Conservation (phyloP, 768 basidiomycete genomes). For the Tricholoma hemisulphureum region DNA sequence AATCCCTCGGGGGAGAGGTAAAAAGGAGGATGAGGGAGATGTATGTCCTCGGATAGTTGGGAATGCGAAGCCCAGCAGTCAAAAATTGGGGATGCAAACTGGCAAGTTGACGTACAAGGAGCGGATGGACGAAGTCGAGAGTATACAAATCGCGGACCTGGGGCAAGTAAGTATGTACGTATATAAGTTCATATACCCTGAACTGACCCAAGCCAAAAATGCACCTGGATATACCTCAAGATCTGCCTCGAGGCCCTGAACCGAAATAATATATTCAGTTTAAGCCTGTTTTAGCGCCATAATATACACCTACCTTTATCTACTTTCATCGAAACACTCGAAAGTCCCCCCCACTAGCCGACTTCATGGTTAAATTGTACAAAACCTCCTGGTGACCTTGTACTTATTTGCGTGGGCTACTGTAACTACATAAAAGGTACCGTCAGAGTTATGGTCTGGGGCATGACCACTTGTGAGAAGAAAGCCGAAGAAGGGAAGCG, state of each 20-base stretch:
- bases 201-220: background rate
- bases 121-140: slow-evolving; percentile 2
- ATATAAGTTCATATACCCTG: background rate
- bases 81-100: background rate
- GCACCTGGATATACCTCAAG: background rate
- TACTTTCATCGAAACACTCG: background rate
- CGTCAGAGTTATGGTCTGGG: too few relatives aligned
- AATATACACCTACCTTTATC: background rate
- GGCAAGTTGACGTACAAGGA: background rate
- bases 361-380: background rate
- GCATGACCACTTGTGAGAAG: background rate
- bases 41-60: background rate
- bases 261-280: background rate
- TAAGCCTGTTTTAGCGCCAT: background rate
- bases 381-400: background rate
- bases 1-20: background rate
- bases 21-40: background rate
- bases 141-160: background rate
- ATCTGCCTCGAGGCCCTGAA: slow-evolving; percentile 6
- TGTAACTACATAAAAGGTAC: slow-evolving; percentile 1
- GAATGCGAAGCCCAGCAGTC: background rate
- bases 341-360: background rate
- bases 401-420: background rate
- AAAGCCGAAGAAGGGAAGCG: background rate
- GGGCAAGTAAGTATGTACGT: slow-evolving; percentile 4